These are phyloP conservation scores for Boletus pseudopeckii DNA, from an alignment of 768 basidiomycete genomes.

Conservation along the genomic window DNA sequence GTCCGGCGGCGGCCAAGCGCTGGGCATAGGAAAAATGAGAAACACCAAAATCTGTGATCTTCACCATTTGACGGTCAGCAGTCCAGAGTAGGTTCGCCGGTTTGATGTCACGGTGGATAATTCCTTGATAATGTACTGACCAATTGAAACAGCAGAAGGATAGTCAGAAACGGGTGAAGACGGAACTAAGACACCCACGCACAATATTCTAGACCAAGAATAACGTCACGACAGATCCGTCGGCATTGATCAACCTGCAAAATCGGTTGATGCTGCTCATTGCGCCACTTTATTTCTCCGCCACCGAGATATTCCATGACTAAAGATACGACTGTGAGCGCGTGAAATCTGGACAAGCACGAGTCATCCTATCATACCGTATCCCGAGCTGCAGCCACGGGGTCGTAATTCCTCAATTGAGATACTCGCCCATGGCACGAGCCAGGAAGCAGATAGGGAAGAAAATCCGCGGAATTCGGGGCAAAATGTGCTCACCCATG, in stretches of 20 bases:
- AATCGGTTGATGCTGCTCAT: constrained; percentile 60
- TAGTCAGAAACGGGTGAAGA: constrained; percentile 2
- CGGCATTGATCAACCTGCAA: constrained; percentile 80
- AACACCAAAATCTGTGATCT: constrained; percentile 98
- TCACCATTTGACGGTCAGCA: constrained; percentile 80
- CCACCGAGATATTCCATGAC: constrained; percentile 97
- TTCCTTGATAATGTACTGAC: constrained; percentile 93
- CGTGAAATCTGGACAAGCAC: constrained; percentile 3
- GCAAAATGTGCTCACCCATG: constrained; percentile 65
- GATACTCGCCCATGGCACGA: constrained; percentile 29
- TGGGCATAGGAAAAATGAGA: constrained; percentile 94
- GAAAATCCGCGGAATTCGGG: constrained; percentile 12
- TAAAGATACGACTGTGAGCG: constrained; percentile 34
- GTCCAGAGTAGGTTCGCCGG: constrained; percentile 96
- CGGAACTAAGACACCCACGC: constrained; percentile 36
- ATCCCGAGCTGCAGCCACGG: constrained; percentile 31
- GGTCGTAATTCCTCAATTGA: constrained; percentile 31
- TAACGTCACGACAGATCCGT: constrained; percentile 87
- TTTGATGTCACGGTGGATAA: constrained; percentile 99
- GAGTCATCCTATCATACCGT: constrained; percentile 28
- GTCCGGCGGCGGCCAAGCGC: constrained; percentile 61
- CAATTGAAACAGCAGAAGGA: neutral
- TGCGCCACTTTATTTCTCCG: constrained; percentile 91
- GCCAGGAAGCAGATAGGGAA: constrained; percentile 22
- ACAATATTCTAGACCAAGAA: constrained; percentile 95